Base-by-base conservation (phyloP, 495 filamentous ascomycete genomes). In the Apiosordaria backusii region DNA sequence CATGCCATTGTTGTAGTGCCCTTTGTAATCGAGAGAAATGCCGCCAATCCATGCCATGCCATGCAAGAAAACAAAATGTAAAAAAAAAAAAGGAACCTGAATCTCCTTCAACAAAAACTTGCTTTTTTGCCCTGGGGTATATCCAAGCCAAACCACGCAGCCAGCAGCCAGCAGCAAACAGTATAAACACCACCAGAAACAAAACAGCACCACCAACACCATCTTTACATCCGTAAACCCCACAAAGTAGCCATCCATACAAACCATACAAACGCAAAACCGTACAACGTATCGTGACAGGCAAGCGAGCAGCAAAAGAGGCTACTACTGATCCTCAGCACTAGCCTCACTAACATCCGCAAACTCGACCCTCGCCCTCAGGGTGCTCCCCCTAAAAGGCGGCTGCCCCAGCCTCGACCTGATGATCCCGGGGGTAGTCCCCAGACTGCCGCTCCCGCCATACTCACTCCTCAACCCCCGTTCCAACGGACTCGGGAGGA, bases 401-500 rank as follows among this genome's bases (percentile, higher is more conserved):
- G 16, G 23, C 22, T 27, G 53, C 45, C 4, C 23, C 25, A 19
- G 24, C 53, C n/a, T 57, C 25, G 52, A 52, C 35, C 26, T 19
- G 29, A 35, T 19, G 26, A 19, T n/a, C 27, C 21, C 27, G 1
- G 15, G 53, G 21, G 52, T 21, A 21, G 18, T 55, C 4, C n/a
- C n/a, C n/a, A 23, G 7, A 18, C 52, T 55, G 5, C 52, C 52
- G 10, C 4, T 21, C 52, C 18, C 52, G 22, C 22, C 19, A 57
- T 76, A 76, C 45, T 57, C 60, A 35, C 45, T 60, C 40, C 76
- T 65, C 25, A 78, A 26, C 59, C 72, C 67, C 16, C 74, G 50
- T 54, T 78, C 76, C 50, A 70, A 62, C 0, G 76, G 76, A 21
- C 69, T 69, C 0, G 76, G 61, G 4, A 78, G 61, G 0, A 75